Evolutionary conservation across 805 yeast genomes (phyloP), one percentile per base, ranked within the genome.

Genomic region (Barnettozyma sp.): DNA sequence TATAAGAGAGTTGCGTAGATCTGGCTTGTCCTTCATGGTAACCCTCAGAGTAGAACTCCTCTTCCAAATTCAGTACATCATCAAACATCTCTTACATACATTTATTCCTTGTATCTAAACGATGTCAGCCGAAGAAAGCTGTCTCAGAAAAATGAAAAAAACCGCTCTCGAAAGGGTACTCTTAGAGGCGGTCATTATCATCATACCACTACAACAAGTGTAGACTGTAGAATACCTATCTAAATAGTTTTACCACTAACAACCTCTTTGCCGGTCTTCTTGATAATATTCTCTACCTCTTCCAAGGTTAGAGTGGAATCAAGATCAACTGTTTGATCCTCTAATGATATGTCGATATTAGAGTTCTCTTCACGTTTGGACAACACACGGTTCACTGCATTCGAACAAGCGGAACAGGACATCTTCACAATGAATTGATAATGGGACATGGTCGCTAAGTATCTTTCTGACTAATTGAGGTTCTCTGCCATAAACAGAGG

Each of bases 231-330:
- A n/a, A n/a, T n/a, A n/a, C n/a, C n/a, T n/a, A n/a, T n/a, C 22
- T 24, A 35, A 11, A 80, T 52, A 29, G 69, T 63, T 49, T 70
- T 70, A 10, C 95, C 95, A 21, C 69, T 66, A 31, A 70, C 65
- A 40, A 90, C 81, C 50, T 76, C 76, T 66, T 90, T 90, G 24
- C 97, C 97, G 2, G 97, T 87, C 68, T 90, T 90, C 43, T 79
- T 65, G 45, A 90, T 90, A 38, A 86, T 78, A 36, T 70, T 78
- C 37, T 79, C 67, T n/a, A 92, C 88, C 3, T 80, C 73, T 34
- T 88, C 94, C 54, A 82, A 86, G 35, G 74, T 70, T 23, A 83
- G 57, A 12, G 59, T 62, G 8, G 92, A 73, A 38, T 68, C 66
- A 28, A 90, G 95, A 51, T 77, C 80, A 8, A 90, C 98, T 2